phyloP scores from a whole-genome alignment of 352 stramenopile species.

The Aphanomyces euteiches region DNA sequence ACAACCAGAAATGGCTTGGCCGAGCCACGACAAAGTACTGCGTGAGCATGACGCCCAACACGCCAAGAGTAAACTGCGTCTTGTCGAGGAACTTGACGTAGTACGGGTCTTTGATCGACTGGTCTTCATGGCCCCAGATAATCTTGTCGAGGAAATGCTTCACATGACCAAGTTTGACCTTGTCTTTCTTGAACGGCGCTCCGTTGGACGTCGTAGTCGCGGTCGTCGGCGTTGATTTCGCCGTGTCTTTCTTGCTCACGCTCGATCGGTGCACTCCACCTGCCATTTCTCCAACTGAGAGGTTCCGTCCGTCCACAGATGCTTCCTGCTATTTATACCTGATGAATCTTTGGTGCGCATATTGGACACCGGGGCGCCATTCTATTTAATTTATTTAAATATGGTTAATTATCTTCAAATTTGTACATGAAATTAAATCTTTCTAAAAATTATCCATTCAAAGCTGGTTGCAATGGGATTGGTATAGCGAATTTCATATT shows the following conservation, averaged over 20 bases:
- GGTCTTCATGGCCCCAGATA: constrained; percentile 33
- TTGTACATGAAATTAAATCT: neutral
- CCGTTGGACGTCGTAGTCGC: constrained; percentile 5
- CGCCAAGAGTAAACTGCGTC: constrained; percentile 40
- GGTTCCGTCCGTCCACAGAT: neutral
- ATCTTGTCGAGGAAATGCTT: constrained; percentile 25
- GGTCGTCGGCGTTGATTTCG: neutral
- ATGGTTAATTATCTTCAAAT: neutral
- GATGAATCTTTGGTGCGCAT: constrained; percentile 1
- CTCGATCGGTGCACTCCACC: neutral
- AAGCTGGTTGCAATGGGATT: too few species aligned
- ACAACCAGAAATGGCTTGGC: constrained; percentile 37
- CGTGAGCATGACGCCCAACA: constrained; percentile 39
- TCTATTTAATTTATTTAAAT: neutral
- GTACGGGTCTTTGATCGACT: constrained; percentile 35
- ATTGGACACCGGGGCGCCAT: neutral
- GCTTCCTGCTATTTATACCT: neutral
- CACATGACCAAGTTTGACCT: constrained; percentile 5
- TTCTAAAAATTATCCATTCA: too few species aligned
- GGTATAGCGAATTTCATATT: too few species aligned
- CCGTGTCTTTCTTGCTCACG: neutral
- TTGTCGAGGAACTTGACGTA: constrained; percentile 46
- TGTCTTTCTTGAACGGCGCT: constrained; percentile 24
- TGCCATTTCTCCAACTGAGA: constrained; percentile 3
- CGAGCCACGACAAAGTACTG: constrained; percentile 39